Percentiles rank a stretch among this genome's conserved stretches.
Conservation (phyloP, 805 yeast genomes). For the Pichia occidentalis region DNA sequence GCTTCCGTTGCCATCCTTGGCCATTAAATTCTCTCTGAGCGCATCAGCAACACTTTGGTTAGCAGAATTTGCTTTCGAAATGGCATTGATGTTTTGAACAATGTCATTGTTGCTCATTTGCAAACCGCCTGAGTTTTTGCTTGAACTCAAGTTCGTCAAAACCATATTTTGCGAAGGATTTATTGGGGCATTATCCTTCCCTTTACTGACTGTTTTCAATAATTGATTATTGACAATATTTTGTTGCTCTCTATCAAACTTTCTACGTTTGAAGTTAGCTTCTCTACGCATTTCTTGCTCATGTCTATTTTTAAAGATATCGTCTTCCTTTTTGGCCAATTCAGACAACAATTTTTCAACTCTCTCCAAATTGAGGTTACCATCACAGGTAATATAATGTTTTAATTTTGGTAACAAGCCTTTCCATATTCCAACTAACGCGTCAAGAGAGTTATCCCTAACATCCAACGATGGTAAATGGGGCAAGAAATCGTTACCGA, state of each 20-base stretch:
- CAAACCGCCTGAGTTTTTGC: slow-evolving; percentile 58
- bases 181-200: slow-evolving; percentile 71
- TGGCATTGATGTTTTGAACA: slow-evolving; percentile 53
- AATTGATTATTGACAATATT: slow-evolving; percentile 38
- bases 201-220: slow-evolving; percentile 53
- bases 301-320: slow-evolving; percentile 63
- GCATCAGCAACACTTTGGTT: slow-evolving; percentile 64
- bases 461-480: slow-evolving; percentile 93
- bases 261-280: slow-evolving; percentile 57
- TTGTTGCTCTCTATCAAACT: slow-evolving; percentile 41
- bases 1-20: slow-evolving; percentile 19
- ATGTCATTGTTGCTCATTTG: slow-evolving; percentile 65
- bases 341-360: slow-evolving; percentile 65
- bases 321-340: slow-evolving; percentile 69
- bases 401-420: slow-evolving; percentile 55
- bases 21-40: slow-evolving; percentile 36
- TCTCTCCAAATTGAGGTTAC: slow-evolving; percentile 64
- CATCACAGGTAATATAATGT: slow-evolving; percentile 86
- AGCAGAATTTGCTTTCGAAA: slow-evolving; percentile 66
- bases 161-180: slow-evolving; percentile 68
- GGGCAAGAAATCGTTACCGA: slow-evolving; percentile 97
- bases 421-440: slow-evolving; percentile 79
- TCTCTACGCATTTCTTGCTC: slow-evolving; percentile 65
- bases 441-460: slow-evolving; percentile 88
- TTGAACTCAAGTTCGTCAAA: slow-evolving; percentile 59